Conservation (phyloP, 2,329 filamentous ascomycete genomes). For the Fusarium dimerum region DNA sequence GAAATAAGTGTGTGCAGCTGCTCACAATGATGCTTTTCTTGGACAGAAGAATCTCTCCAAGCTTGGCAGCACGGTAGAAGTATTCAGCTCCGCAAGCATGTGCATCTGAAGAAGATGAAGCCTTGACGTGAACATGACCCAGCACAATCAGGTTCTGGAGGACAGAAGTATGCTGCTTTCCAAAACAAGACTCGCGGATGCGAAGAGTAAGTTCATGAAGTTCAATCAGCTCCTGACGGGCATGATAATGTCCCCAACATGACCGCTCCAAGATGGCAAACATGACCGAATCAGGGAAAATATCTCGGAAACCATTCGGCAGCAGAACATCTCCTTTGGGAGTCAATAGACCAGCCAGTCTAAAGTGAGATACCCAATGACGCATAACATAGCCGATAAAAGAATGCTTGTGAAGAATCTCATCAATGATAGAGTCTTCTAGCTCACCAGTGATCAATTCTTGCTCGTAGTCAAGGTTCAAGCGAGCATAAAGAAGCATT, state of each 20-base stretch:
- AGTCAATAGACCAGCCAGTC: slow-evolving; percentile 33
- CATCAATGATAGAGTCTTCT: slow-evolving; percentile 24
- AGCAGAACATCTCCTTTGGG: slow-evolving; percentile 31
- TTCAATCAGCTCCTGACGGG: slow-evolving; percentile 24
- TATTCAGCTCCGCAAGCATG: slow-evolving; percentile 30
- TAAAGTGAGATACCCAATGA: slow-evolving; percentile 40
- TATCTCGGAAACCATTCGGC: slow-evolving; percentile 34
- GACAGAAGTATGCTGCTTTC: slow-evolving; percentile 36
- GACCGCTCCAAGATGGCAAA: slow-evolving; percentile 38
- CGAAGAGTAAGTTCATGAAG: slow-evolving; percentile 37
- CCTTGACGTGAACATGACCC: slow-evolving; percentile 33
- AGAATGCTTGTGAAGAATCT: slow-evolving; percentile 28
- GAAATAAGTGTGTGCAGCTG: slow-evolving; percentile 38
- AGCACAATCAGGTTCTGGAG: slow-evolving; percentile 40
- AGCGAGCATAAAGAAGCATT: slow-evolving; percentile 37
- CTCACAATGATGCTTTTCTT: slow-evolving; percentile 35
- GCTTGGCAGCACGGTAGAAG: slow-evolving; percentile 37
- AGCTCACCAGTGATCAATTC: slow-evolving; percentile 19
- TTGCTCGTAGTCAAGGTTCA: slow-evolving; percentile 30
- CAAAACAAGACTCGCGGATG: slow-evolving; percentile 38
- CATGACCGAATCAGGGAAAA: slow-evolving; percentile 39
- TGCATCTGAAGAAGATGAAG: slow-evolving; percentile 20
- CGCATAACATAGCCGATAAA: slow-evolving; percentile 38
- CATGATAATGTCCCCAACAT: slow-evolving; percentile 31
- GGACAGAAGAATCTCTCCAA: slow-evolving; percentile 35